Percentiles rank a stretch among this genome's conserved stretches.
Evolutionary conservation across 495 filamentous ascomycete genomes (phyloP).

Genomic region (Neurospora tetrasperma): DNA sequence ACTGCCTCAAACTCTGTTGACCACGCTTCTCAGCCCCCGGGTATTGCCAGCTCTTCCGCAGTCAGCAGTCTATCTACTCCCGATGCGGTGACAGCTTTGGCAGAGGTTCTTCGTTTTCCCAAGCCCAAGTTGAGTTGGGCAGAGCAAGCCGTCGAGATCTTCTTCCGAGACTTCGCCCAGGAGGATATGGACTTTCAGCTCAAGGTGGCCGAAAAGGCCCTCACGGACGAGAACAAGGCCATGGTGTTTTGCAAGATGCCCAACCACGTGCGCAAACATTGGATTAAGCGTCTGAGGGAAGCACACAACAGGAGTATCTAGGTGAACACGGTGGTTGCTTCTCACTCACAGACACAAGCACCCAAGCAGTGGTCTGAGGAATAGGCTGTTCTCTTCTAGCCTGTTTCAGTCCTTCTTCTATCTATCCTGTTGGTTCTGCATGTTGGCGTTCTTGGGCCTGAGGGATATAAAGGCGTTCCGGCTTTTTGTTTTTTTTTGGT

Average conservation of each 20-base stretch:
- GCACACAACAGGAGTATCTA: conserved; percentile 33
- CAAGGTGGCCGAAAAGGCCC: conserved; percentile 41
- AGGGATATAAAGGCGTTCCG: neutral
- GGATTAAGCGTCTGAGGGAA: conserved; percentile 37
- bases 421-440: neutral
- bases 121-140: conserved; percentile 25
- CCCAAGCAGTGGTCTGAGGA: neutral
- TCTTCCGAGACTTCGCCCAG: conserved; percentile 37
- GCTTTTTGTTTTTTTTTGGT: neutral
- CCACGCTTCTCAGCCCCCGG: conserved; percentile 1
- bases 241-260: conserved; percentile 47
- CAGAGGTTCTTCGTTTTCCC: conserved; percentile 20
- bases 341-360: neutral
- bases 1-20: conserved; percentile 19
- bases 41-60: conserved; percentile 11
- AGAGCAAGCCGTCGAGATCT: conserved; percentile 40
- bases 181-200: conserved; percentile 41
- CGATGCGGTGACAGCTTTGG: conserved; percentile 18
- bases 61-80: conserved; percentile 6
- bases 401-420: neutral
- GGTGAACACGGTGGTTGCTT: conserved; percentile 1
- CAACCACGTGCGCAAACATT: conserved; percentile 30
- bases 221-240: conserved; percentile 43
- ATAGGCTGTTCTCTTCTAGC: neutral
- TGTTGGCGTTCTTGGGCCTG: neutral